Conservation (phyloP, 2,329 filamentous ascomycete species). For the Diplodia seriata region DNA sequence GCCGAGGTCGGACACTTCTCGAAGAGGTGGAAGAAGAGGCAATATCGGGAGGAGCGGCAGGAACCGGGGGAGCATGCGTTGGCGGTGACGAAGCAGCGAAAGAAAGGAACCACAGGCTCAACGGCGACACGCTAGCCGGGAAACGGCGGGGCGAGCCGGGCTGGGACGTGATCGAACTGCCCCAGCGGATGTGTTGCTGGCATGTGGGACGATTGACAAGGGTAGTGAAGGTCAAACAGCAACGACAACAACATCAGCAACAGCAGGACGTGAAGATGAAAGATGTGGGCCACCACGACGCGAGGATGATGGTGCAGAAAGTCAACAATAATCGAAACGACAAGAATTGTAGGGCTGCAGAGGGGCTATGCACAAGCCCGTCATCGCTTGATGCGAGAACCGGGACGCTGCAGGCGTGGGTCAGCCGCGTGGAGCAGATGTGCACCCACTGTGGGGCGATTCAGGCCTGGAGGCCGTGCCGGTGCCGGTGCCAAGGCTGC, state of each 20-base stretch:
- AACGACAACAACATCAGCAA: no score
- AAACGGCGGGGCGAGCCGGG: neutral
- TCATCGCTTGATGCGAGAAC: neutral
- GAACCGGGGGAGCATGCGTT: neutral
- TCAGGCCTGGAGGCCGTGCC: conserved; percentile 40
- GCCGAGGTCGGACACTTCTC: neutral
- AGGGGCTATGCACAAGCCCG: neutral
- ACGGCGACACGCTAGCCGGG: neutral
- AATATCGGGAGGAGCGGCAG: no score
- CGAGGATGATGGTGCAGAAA: neutral
- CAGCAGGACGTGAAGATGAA: neutral
- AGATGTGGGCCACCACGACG: neutral
- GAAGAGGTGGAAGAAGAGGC: neutral
- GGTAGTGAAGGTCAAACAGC: conserved; percentile 36
- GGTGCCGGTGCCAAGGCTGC: conserved; percentile 45
- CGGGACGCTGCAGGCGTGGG: conserved; percentile 34
- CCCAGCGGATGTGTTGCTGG: conserved; percentile 44
- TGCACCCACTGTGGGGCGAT: conserved; percentile 48
- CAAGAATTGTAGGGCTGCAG: neutral
- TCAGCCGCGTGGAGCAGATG: conserved; percentile 38
- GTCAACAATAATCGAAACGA: neutral
- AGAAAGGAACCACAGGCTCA: neutral
- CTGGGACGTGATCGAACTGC: conserved; percentile 41
- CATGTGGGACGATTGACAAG: conserved; percentile 43
- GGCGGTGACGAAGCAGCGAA: neutral